Evolutionary conservation across 352 stramenopile genomes (phyloP), one percentile per base, ranked within the genome.

Genomic region (Pythium insidiosum): DNA sequence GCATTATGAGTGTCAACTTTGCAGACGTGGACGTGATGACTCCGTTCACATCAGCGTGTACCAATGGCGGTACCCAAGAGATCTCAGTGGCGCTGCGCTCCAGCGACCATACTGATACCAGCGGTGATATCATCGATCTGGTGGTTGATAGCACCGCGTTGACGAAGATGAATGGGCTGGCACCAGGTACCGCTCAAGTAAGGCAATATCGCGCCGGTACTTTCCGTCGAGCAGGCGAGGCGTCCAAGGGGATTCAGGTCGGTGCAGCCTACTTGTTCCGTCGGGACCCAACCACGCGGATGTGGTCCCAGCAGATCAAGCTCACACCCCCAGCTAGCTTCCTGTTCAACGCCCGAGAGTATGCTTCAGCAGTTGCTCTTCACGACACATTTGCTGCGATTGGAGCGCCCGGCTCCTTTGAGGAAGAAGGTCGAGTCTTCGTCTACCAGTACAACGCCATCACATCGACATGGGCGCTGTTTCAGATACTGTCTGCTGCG

Each of bases 241-340:
- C 56, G 16, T 61, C 73, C 6, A 90, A 89, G 43, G 81, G 81
- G 7, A 28, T 79, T 9, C 75, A 88, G 33, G 80, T 77, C 20
- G 81, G 81, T 9, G 81, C 78, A 15, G 61, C 59, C 6, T 93
- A 93, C 21, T 37, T 91, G 0, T 93, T 88, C 43, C 44, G 26
- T 2, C 57, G 68, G 5, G 50, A 73, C 20, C 30, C 38, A 0
- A 29, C 46, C 3, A 58, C 51, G 2, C 51, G 52, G 6, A 66
- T 62, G 10, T 93, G 81, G 81, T 64, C 53, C 0, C 75, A 88
- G 26, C 43, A 56, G 7, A 37, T 49, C 19, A 93, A 93, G 44
- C 21, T 90, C 2, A 37, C 53, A 1, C 71, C 78, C 5, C 76
- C 78, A 11, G 16, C 66, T 0, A 42, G 22, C 0, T 44, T 65